Evolutionary conservation across 768 basidiomycete species (phyloP).

Genomic region (Mycena alexandri): DNA sequence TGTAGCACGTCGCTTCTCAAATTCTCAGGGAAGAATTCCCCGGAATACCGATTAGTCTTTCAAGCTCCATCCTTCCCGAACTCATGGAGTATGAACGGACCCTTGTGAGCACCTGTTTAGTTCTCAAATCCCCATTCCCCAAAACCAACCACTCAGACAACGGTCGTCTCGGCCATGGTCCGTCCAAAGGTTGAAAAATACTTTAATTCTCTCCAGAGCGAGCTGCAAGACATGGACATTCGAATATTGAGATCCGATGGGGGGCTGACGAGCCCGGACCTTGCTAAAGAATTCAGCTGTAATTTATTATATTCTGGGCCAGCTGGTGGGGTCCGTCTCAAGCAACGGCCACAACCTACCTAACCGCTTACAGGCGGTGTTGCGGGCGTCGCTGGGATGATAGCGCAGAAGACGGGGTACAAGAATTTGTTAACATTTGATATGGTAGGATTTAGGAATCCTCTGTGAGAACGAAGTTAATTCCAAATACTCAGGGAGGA

Average conservation of each 20-base stretch:
- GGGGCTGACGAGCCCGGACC: slow-evolving; percentile 39
- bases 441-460: slow-evolving; percentile 35
- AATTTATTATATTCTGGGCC: slow-evolving; percentile 45
- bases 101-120: slow-evolving; percentile 24
- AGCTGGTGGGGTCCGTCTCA: slow-evolving; percentile 41
- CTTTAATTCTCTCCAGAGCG: slow-evolving; percentile 40
- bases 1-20: slow-evolving; percentile 33
- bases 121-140: background rate
- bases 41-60: slow-evolving; percentile 42
- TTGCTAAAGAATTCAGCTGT: slow-evolving; percentile 45
- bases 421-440: slow-evolving; percentile 47
- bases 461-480: background rate
- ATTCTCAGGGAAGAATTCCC: slow-evolving; percentile 43
- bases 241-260: slow-evolving; percentile 45
- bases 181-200: slow-evolving; percentile 44
- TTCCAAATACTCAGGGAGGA: slow-evolving; percentile 33
- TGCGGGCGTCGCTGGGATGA: slow-evolving; percentile 42
- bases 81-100: slow-evolving; percentile 47
- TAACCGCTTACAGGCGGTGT: too few species aligned
- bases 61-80: slow-evolving; percentile 43
- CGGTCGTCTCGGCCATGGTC: slow-evolving; percentile 46
- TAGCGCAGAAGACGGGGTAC: slow-evolving; percentile 34
- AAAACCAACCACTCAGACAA: slow-evolving; percentile 31
- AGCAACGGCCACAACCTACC: too few species aligned
- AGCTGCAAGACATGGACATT: slow-evolving; percentile 40